Evolutionary conservation across 805 yeast genomes (phyloP).

Genomic region (Yarrowia sp.): DNA sequence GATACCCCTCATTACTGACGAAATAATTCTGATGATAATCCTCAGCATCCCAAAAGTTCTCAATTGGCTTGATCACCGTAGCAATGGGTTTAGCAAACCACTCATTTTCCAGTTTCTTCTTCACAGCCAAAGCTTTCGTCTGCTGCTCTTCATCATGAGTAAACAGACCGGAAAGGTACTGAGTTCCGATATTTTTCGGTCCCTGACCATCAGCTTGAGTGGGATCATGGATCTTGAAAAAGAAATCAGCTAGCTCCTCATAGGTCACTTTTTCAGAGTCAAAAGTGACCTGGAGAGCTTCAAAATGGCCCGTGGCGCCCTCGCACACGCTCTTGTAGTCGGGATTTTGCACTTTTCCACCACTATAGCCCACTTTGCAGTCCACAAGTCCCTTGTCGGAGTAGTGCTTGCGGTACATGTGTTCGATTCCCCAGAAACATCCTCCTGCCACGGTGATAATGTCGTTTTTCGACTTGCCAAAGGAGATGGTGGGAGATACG

Average conservation of each 20-base stretch:
- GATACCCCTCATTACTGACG: constrained; percentile 71
- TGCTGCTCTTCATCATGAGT: constrained; percentile 53
- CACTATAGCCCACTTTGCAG: constrained; percentile 81
- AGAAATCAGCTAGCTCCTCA: constrained; percentile 67
- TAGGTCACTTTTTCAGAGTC: constrained; percentile 60
- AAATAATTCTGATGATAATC: constrained; percentile 84
- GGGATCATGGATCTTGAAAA: constrained; percentile 89
- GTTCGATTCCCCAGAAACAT: constrained; percentile 61
- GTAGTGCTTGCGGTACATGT: constrained; percentile 67
- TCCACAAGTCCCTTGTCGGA: constrained; percentile 62
- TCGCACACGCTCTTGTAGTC: constrained; percentile 69
- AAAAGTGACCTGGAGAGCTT: constrained; percentile 73
- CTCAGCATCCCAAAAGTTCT: constrained; percentile 81
- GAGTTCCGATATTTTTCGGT: constrained; percentile 71
- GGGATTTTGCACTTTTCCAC: constrained; percentile 56
- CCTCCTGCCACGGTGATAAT: constrained; percentile 50
- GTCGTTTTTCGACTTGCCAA: background rate
- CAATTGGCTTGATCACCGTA: constrained; percentile 64
- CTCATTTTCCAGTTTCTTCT: constrained; percentile 64
- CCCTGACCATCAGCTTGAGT: constrained; percentile 80
- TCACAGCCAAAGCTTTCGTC: constrained; percentile 43
- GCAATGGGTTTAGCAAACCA: constrained; percentile 57
- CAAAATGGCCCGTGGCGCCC: constrained; percentile 73
- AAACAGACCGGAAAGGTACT: constrained; percentile 79
- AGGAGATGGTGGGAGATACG: constrained; percentile 3